Evolutionary conservation across 2,329 filamentous ascomycete species (phyloP).

Genomic region (Tolypocladium guangdongense): DNA sequence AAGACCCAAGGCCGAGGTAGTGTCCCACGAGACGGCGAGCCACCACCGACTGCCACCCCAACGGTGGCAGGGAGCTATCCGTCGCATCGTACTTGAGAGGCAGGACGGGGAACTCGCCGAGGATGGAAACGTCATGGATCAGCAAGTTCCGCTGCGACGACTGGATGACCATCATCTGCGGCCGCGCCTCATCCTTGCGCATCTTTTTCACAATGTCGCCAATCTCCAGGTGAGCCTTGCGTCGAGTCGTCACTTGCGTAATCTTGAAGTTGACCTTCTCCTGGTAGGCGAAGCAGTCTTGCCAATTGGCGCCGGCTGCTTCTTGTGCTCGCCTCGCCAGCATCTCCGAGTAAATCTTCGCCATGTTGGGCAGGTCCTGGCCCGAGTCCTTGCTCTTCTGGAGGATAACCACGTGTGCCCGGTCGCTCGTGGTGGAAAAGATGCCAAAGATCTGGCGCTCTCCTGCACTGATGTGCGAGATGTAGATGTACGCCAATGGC

Average conservation of each 20-base stretch:
- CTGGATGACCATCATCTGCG: slow-evolving; percentile 79
- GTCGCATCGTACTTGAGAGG: slow-evolving; percentile 70
- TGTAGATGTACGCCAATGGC: slow-evolving; percentile 72
- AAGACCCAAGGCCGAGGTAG: slow-evolving; percentile 85
- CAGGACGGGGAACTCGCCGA: slow-evolving; percentile 77
- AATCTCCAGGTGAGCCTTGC: slow-evolving; percentile 82
- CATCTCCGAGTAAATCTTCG: slow-evolving; percentile 76
- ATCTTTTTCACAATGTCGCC: slow-evolving; percentile 84
- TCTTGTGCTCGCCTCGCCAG: slow-evolving; percentile 56
- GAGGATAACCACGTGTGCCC: slow-evolving; percentile 81
- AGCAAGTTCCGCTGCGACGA: slow-evolving; percentile 75
- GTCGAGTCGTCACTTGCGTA: slow-evolving; percentile 75
- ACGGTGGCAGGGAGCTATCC: slow-evolving; percentile 78
- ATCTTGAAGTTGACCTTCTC: slow-evolving; percentile 77
- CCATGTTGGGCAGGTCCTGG: slow-evolving; percentile 81
- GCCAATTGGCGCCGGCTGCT: slow-evolving; percentile 58
- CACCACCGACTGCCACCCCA: slow-evolving; percentile 88
- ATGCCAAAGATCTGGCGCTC: slow-evolving; percentile 89
- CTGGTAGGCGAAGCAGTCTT: slow-evolving; percentile 78
- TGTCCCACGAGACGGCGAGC: slow-evolving; percentile 78
- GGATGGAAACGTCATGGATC: slow-evolving; percentile 70
- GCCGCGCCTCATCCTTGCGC: slow-evolving; percentile 70
- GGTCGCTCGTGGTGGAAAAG: slow-evolving; percentile 71
- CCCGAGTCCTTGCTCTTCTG: slow-evolving; percentile 67
- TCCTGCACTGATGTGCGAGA: slow-evolving; percentile 85